Conservation (phyloP, 257 asterid genomes). For the Nicotiana obtusifolia region DNA sequence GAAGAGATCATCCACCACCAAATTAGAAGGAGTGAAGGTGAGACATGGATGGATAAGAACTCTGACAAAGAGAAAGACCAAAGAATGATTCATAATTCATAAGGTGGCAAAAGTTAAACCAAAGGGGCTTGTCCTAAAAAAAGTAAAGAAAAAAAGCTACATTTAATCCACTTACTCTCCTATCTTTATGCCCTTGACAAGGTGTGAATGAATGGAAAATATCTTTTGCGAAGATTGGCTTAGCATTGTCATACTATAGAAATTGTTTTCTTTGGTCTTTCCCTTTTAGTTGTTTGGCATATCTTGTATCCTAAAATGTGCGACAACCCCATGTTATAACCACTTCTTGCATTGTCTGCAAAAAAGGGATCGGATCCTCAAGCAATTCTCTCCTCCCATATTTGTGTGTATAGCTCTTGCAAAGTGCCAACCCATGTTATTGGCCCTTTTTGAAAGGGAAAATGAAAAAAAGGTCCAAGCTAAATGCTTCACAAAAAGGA, state of each 20-base stretch:
- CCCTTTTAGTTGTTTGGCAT: constrained; percentile 7
- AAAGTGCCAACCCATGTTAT: neutral
- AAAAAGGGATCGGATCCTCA: neutral
- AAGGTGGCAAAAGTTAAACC: neutral
- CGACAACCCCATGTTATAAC: constrained; percentile 7
- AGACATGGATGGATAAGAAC: constrained; percentile 69
- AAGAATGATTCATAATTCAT: constrained; percentile 34
- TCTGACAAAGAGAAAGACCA: constrained; percentile 54
- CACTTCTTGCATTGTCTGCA: constrained; percentile 5
- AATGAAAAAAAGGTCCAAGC: neutral
- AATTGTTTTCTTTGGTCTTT: neutral
- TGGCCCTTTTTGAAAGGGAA: neutral
- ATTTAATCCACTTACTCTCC: neutral
- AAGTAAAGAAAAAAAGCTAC: neutral
- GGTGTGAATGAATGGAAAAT: constrained; percentile 1
- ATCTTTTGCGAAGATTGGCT: constrained; percentile 6
- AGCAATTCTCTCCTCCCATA: neutral
- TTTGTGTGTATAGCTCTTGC: neutral
- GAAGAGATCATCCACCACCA: constrained; percentile 62
- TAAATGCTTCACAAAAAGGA: constrained; percentile 14
- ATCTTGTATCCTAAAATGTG: neutral
- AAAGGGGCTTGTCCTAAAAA: constrained; percentile 15
- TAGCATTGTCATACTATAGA: neutral
- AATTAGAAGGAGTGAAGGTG: constrained; percentile 46
- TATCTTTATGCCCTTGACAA: neutral